Evolutionary conservation across 2,329 filamentous ascomycete species (phyloP).

Genomic region (Diaporthe australafricana): DNA sequence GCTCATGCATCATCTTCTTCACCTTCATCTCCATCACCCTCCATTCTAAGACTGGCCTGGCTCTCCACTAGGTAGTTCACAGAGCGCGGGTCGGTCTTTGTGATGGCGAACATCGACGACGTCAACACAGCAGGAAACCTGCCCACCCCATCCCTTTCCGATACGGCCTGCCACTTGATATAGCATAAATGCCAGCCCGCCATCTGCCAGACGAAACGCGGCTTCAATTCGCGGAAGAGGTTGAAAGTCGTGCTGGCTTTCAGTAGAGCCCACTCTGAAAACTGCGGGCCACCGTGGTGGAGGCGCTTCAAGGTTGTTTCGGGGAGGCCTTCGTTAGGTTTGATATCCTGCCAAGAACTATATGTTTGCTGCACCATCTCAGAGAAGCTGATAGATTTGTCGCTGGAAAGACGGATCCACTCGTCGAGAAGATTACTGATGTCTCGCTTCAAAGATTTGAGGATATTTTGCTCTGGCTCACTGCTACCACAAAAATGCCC

Average conservation of each 20-base stretch:
- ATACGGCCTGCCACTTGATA: conserved; percentile 55
- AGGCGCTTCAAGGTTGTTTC: not conserved
- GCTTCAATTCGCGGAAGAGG: conserved; percentile 43
- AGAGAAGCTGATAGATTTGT: conserved; percentile 30
- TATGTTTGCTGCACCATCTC: conserved; percentile 51
- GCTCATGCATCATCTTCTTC: not conserved
- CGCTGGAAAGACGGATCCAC: conserved; percentile 48
- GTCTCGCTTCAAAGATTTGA: conserved; percentile 48
- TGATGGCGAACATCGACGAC: conserved; percentile 49
- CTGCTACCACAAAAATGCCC: conserved; percentile 36
- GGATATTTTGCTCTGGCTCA: conserved; percentile 45
- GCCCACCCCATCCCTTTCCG: conserved; percentile 34
- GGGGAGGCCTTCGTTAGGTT: conserved; percentile 45
- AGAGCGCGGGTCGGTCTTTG: not conserved
- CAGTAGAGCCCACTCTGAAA: conserved; percentile 59
- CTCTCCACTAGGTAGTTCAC: not conserved
- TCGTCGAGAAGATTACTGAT: conserved; percentile 44
- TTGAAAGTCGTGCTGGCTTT: conserved; percentile 63
- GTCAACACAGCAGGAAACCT: conserved; percentile 48
- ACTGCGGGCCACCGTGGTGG: conserved; percentile 21
- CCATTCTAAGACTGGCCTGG: not conserved
- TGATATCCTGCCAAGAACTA: conserved; percentile 56
- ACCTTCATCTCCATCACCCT: not conserved
- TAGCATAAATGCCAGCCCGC: conserved; percentile 60
- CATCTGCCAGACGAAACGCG: conserved; percentile 58